Evolutionary conservation across 192 early-diverging fungal species (phyloP).

Genomic region (Glomus cerebriforme): DNA sequence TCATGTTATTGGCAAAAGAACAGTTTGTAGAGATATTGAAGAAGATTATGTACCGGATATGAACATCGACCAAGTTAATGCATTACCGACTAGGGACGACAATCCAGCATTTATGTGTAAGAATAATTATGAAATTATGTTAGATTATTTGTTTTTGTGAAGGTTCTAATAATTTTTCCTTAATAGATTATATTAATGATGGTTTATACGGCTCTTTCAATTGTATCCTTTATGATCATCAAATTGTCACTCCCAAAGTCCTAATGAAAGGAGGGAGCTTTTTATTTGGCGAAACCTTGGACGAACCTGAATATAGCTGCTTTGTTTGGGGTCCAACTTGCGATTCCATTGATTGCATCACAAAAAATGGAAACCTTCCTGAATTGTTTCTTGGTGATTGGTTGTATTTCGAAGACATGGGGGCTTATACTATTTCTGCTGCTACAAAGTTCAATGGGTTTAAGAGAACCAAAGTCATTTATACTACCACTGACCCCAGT

Average conservation of each 20-base stretch:
- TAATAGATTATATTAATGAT: slow-evolving; percentile 91
- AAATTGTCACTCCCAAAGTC: slow-evolving; percentile 69
- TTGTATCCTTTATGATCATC: slow-evolving; percentile 98
- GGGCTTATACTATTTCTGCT: slow-evolving; percentile 94
- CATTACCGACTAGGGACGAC: background rate
- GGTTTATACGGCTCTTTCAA: slow-evolving; percentile 99
- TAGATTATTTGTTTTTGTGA: slow-evolving; percentile 8
- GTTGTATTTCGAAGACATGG: slow-evolving; percentile 95
- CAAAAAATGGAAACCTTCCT: slow-evolving; percentile 65
- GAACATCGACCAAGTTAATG: background rate
- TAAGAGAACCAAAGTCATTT: slow-evolving; percentile 77
- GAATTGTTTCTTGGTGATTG: slow-evolving; percentile 93
- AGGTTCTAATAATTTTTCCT: background rate
- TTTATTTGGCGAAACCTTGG: slow-evolving; percentile 32
- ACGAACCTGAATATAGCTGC: slow-evolving; percentile 56
- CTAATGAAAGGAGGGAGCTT: slow-evolving; percentile 51
- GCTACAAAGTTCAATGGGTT: slow-evolving; percentile 90
- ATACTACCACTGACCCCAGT: slow-evolving; percentile 72
- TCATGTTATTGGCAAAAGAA: slow-evolving; percentile 89
- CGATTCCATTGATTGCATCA: slow-evolving; percentile 98
- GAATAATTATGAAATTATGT: background rate
- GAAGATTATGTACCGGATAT: background rate
- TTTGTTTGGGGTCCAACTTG: slow-evolving; percentile 98
- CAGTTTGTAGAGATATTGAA: slow-evolving; percentile 52
- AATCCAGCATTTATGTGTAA: background rate